phyloP scores from a whole-genome alignment of 2,329 filamentous ascomycete species.

The Dactylella cylindrospora region DNA sequence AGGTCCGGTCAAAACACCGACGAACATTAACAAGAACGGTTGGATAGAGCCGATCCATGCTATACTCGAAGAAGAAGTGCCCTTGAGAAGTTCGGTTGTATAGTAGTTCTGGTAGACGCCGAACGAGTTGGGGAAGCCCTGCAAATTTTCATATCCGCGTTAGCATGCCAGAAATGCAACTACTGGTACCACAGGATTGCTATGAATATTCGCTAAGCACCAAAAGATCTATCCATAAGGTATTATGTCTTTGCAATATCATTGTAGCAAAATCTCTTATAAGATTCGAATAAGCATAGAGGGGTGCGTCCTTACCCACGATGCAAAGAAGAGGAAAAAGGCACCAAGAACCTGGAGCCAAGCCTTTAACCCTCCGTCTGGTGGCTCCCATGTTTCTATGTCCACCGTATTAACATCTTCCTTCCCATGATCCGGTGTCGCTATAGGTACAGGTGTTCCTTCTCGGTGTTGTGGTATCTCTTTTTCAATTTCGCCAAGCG shows the following conservation, averaged over 20 bases:
- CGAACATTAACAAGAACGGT: slow-evolving; percentile 55
- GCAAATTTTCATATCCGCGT: not conserved
- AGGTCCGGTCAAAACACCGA: slow-evolving; percentile 55
- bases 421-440: slow-evolving; percentile 3
- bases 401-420: not conserved
- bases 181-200: too few relatives aligned
- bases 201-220: too few relatives aligned
- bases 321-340: slow-evolving; percentile 61
- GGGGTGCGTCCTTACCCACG: slow-evolving; percentile 53
- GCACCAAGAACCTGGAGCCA: slow-evolving; percentile 60
- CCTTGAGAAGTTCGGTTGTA: slow-evolving; percentile 43
- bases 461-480: slow-evolving; percentile 5
- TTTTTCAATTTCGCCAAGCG: slow-evolving; percentile 27
- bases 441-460: too few relatives aligned
- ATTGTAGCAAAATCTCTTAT: not conserved
- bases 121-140: slow-evolving; percentile 53
- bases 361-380: slow-evolving; percentile 59
- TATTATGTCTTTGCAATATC: too few relatives aligned
- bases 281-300: not conserved
- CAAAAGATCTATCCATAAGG: too few relatives aligned
- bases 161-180: not conserved
- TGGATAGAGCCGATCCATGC: slow-evolving; percentile 58
- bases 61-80: slow-evolving; percentile 50
- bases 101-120: slow-evolving; percentile 58
- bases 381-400: slow-evolving; percentile 27